These are phyloP conservation scores for Mycena metata DNA, from an alignment of 768 basidiomycete genomes.

Conservation along the genomic window DNA sequence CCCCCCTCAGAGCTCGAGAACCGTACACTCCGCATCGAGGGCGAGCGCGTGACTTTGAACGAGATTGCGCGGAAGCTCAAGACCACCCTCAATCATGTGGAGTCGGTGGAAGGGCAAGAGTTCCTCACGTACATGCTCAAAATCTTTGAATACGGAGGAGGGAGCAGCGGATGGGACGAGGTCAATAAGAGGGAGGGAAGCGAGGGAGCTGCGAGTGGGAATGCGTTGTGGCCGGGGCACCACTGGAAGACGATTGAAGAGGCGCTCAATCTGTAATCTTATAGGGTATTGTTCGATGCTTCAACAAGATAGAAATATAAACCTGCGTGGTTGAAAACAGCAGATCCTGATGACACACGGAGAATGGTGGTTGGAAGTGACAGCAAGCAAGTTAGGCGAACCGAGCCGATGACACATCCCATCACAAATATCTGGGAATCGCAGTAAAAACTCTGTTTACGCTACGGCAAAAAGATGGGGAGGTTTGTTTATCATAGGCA, in stretches of 20 bases:
- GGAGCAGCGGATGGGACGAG: conserved; percentile 39
- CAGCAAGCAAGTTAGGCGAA: too few species aligned
- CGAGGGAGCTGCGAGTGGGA: conserved; percentile 38
- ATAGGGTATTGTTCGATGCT: too few species aligned
- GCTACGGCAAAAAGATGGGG: too few species aligned
- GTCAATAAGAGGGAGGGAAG: conserved; percentile 22
- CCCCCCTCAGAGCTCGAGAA: conserved; percentile 44
- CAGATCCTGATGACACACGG: too few species aligned
- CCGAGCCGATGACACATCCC: too few species aligned
- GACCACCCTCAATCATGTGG: conserved; percentile 35
- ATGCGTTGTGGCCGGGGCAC: conserved; percentile 40
- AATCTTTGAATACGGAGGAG: conserved; percentile 29
- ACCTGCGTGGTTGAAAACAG: too few species aligned
- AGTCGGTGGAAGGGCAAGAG: conserved; percentile 18
- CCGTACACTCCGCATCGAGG: conserved; percentile 52
- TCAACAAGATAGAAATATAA: too few species aligned
- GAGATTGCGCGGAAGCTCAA: conserved; percentile 44
- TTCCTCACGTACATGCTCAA: conserved; percentile 14
- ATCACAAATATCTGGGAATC: too few species aligned
- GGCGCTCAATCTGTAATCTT: too few species aligned
- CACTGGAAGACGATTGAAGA: conserved; percentile 41
- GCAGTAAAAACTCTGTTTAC: too few species aligned
- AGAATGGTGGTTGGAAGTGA: too few species aligned
- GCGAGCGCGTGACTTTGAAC: conserved; percentile 48
- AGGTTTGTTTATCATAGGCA: too few species aligned